phyloP scores from a whole-genome alignment of 192 early-diverging fungal species.

The Coemansia sp. region DNA sequence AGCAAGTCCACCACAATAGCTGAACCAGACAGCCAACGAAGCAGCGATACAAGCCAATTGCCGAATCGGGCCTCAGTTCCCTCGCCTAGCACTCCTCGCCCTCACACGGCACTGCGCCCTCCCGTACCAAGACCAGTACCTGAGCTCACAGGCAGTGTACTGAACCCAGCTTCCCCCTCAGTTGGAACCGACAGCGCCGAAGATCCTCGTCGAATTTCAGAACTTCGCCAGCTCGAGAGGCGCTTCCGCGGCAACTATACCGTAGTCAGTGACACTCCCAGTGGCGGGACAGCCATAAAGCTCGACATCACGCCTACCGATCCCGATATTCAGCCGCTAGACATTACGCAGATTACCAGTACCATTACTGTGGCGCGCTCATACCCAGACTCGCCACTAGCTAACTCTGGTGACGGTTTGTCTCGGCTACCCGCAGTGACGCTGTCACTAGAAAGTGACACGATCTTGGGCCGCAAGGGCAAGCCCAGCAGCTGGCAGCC shows the following conservation, averaged over 20 bases:
- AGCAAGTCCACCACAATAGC: slow-evolving; percentile 11
- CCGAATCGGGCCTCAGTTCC: not conserved
- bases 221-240: slow-evolving; percentile 51
- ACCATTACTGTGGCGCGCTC: slow-evolving; percentile 19
- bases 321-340: slow-evolving; percentile 35
- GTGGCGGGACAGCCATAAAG: slow-evolving; percentile 16
- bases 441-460: slow-evolving; percentile 26
- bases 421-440: slow-evolving; percentile 19
- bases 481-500: slow-evolving; percentile 38
- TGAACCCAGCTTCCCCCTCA: not conserved
- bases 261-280: slow-evolving; percentile 12
- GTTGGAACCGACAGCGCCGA: not conserved
- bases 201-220: slow-evolving; percentile 20
- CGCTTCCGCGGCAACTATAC: slow-evolving; percentile 46
- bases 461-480: slow-evolving; percentile 38
- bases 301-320: slow-evolving; percentile 43
- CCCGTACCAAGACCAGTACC: slow-evolving; percentile 31
- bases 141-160: not conserved
- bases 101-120: slow-evolving; percentile 20
- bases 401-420: not conserved
- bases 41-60: not conserved
- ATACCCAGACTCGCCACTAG: slow-evolving; percentile 19
- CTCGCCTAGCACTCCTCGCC: not conserved
- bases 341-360: slow-evolving; percentile 32
- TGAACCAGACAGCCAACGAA: not conserved